Evolutionary conservation across 306 rosid genomes (phyloP).

Genomic region (Cercis canadensis): DNA sequence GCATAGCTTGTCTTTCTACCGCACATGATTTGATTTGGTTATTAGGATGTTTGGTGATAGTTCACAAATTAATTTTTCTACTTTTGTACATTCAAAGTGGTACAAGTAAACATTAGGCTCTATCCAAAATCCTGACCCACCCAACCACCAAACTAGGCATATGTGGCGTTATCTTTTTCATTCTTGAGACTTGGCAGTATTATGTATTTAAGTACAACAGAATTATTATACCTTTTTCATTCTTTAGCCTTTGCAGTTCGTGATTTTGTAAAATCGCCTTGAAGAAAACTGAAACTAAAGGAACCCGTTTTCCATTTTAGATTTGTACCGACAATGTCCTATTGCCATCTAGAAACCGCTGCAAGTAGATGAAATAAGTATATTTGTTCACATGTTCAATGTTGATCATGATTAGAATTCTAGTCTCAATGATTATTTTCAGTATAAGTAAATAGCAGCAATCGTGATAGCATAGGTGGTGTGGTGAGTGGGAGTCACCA

Average conservation of each 20-base stretch:
- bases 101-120: background rate
- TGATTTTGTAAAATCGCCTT: no score
- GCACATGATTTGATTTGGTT: background rate
- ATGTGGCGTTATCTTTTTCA: background rate
- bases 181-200: background rate
- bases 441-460: background rate
- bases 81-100: background rate
- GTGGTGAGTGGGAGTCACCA: background rate
- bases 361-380: slow-evolving; percentile 7
- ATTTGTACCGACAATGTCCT: slow-evolving; percentile 10
- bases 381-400: background rate
- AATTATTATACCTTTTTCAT: background rate
- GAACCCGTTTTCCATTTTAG: background rate
- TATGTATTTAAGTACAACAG: background rate
- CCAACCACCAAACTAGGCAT: background rate
- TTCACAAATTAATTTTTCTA: background rate
- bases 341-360: background rate
- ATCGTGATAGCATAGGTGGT: background rate
- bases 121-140: background rate
- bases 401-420: no score
- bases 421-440: background rate
- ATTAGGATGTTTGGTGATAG: background rate
- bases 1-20: no score
- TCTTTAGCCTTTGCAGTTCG: background rate
- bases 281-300: slow-evolving; percentile 19